Conservation (phyloP, 257 asterid species). For the Leptodermis oblonga region DNA sequence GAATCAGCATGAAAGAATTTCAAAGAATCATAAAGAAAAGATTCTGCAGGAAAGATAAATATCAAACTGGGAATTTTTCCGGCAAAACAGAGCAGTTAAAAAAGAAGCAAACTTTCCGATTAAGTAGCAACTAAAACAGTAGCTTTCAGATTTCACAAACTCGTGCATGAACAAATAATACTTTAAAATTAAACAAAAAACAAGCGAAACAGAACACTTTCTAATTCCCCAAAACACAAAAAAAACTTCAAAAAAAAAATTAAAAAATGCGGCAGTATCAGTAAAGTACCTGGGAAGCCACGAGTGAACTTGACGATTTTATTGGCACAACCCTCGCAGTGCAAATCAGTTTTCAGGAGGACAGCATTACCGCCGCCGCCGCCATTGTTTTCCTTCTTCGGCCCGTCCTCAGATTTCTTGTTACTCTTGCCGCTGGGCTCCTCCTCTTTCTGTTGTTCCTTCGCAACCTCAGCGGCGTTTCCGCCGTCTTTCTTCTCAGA, state of each 20-base stretch:
- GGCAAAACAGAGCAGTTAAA: background rate
- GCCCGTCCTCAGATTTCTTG: slow-evolving; percentile 19
- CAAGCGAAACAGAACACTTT: background rate
- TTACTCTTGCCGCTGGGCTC: background rate
- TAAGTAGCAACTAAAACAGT: background rate
- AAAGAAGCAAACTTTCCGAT: too few relatives aligned
- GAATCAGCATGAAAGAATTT: too few relatives aligned
- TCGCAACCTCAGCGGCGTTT: background rate
- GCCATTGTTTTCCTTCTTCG: slow-evolving; percentile 24
- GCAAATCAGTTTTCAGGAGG: slow-evolving; percentile 62
- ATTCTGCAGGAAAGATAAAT: too few relatives aligned
- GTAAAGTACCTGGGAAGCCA: slow-evolving; percentile 43
- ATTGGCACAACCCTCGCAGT: slow-evolving; percentile 78
- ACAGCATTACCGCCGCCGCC: slow-evolving; percentile 28
- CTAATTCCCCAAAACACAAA: background rate
- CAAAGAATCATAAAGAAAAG: too few relatives aligned
- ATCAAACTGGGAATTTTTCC: background rate
- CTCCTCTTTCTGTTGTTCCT: background rate
- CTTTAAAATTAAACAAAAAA: background rate
- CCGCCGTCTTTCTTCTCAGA: background rate
- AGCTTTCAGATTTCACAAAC: background rate
- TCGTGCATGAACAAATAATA: too few relatives aligned
- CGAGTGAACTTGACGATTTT: slow-evolving; percentile 47
- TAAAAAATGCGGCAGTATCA: background rate
- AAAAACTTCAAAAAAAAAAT: background rate